Percentiles rank a stretch among this genome's conserved stretches.
phyloP scores from a whole-genome alignment of 108 stramenopile species.

The Licmophora abbreviata region DNA sequence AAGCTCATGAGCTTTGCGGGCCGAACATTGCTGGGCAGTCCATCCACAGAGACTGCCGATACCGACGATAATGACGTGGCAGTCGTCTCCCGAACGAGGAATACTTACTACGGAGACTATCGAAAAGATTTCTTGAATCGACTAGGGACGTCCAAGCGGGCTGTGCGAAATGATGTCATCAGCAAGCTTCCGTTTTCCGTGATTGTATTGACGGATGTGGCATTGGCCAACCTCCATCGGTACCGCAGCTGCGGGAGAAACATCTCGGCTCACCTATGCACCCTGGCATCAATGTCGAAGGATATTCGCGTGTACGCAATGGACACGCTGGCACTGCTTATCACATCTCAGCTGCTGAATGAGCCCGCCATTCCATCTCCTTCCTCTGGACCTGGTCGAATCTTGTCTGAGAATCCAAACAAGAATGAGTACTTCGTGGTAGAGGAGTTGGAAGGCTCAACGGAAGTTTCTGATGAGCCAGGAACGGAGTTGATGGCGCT shows the following conservation, averaged over 20 bases:
- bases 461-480: background rate
- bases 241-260: constrained; percentile 30
- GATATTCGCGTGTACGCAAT: constrained; percentile 57
- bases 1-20: constrained; percentile 75
- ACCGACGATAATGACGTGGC: constrained; percentile 9
- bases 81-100: constrained; percentile 28
- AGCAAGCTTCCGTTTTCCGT: constrained; percentile 50
- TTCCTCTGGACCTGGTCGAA: constrained; percentile 23
- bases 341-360: constrained; percentile 33
- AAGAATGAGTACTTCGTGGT: constrained; percentile 7
- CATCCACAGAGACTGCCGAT: constrained; percentile 8
- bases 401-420: constrained; percentile 4
- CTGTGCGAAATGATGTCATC: constrained; percentile 36
- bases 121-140: constrained; percentile 27
- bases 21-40: constrained; percentile 49
- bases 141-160: constrained; percentile 22
- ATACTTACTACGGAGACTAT: constrained; percentile 57
- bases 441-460: constrained; percentile 6
- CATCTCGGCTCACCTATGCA: constrained; percentile 44
- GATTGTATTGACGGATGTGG: constrained; percentile 51
- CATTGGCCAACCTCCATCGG: constrained; percentile 62
- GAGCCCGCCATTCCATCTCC: constrained; percentile 17
- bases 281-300: constrained; percentile 39
- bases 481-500: constrained; percentile 2
- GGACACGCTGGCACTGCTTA: constrained; percentile 59